These are phyloP conservation scores for Lasiosphaeriaceae sp. DNA, from an alignment of 495 filamentous ascomycete genomes.

Conservation along the genomic window DNA sequence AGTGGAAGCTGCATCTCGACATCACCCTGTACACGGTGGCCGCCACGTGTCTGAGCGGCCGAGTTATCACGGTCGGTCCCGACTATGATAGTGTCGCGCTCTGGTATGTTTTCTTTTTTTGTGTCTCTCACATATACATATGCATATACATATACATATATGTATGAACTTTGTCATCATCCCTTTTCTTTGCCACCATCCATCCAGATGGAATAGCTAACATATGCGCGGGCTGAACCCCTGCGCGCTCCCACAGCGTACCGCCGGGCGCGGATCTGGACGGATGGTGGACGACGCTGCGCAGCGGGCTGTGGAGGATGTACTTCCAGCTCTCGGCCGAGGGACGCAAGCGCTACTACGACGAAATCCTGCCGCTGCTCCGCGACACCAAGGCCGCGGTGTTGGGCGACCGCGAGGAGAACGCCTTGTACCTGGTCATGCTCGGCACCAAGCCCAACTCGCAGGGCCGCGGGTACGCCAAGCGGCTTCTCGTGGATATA, in stretches of 20 bases:
- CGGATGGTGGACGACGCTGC: constrained; percentile 63
- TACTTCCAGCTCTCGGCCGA: constrained; percentile 66
- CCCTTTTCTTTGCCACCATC: not conserved
- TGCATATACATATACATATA: not conserved
- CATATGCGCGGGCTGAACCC: not conserved
- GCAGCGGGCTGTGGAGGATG: constrained; percentile 68
- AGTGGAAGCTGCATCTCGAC: constrained; percentile 69
- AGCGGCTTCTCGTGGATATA: constrained; percentile 62
- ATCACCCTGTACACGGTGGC: constrained; percentile 71
- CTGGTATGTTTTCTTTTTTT: constrained; percentile 49
- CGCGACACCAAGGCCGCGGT: constrained; percentile 65
- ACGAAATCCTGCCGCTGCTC: constrained; percentile 71
- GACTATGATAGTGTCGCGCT: constrained; percentile 73
- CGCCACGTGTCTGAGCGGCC: constrained; percentile 64
- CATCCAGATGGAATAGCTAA: not conserved
- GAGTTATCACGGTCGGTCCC: constrained; percentile 67
- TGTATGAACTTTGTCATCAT: not conserved
- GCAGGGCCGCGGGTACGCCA: constrained; percentile 65
- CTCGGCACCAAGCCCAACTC: constrained; percentile 65
- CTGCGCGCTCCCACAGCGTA: constrained; percentile 57
- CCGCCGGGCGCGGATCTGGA: constrained; percentile 72
- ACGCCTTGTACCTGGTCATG: constrained; percentile 74
- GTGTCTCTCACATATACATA: not conserved
- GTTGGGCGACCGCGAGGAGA: constrained; percentile 59
- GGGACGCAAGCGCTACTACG: constrained; percentile 67